Evolutionary conservation across 495 filamentous ascomycete genomes (phyloP), one percentile per base, ranked within the genome.

Genomic region (Cenococcum geophilum): DNA sequence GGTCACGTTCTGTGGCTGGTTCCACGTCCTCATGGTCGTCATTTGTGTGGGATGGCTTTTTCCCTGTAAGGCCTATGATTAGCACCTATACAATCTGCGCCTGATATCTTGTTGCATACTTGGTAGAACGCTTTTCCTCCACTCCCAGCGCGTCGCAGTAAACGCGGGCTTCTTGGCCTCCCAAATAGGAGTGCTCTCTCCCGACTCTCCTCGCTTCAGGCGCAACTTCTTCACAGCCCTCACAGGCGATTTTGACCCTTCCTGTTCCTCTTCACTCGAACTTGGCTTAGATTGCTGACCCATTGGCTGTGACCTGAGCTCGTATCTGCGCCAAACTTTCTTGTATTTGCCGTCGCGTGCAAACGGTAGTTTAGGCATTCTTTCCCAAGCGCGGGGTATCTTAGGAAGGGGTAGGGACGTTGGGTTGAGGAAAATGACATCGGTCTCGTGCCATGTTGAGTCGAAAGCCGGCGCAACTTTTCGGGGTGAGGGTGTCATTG

Each of bases 261-360:
- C 57, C 10, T 57, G 54, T 14, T 60, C 56, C 11, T 58, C 59
- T 6, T 64, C 59, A 20, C 57, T 54, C 16, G 35, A 40, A 12
- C 16, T 21, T 20, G 47, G 1, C 20, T 34, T 25, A 25, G 55
- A 51, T 57, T 45, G 56, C 22, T 47, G 14, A 23, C 49, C 49
- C 49, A 32, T 27, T 23, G 60, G 14, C 20, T 54, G 55, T 18
- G 61, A 63, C 36, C 65, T 62, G 18, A 64, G 57, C 45, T 58
- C 58, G 49, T 70, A 65, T 54, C 73, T 61, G 35, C 70, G 72
- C 70, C 71, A 76, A n/a, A 76, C 62, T 60, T 75, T 74, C 34
- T 68, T 65, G 4, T 67, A 56, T 16, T 66, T 63, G 1, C 65
- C 52, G 11, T 67, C 55, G 36, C 64, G 55, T 23, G 63, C 58